Conservation (phyloP, 83 land plant species). For the Isoetes engelmannii region DNA sequence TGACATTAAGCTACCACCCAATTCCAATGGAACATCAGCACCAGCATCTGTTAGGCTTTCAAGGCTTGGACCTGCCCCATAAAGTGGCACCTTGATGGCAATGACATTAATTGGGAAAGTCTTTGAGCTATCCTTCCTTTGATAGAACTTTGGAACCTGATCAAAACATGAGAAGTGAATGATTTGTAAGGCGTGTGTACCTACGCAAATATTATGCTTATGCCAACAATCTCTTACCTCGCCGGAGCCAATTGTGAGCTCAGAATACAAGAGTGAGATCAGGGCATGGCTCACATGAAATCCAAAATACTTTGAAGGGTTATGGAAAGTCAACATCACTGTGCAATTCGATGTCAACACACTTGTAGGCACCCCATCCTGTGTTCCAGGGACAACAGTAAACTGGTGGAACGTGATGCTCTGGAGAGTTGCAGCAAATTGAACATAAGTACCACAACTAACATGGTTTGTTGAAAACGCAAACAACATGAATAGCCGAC, state of each 20-base stretch:
- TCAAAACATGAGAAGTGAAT: neutral
- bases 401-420: conserved; percentile 52
- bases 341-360: conserved; percentile 59
- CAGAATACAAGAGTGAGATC: conserved; percentile 47
- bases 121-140: conserved; percentile 48
- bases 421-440: conserved; percentile 29
- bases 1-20: conserved; percentile 50
- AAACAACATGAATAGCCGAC: conserved; percentile 56
- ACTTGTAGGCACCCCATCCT: conserved; percentile 76
- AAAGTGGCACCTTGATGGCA: conserved; percentile 66
- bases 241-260: conserved; percentile 56
- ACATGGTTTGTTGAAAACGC: conserved; percentile 16
- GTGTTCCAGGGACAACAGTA: conserved; percentile 46
- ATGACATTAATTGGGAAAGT: conserved; percentile 37
- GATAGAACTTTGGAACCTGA: conserved; percentile 65
- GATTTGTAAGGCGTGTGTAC: neutral
- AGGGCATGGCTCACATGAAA: conserved; percentile 57
- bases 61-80: conserved; percentile 62
- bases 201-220: neutral
- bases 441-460: neutral
- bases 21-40: conserved; percentile 38
- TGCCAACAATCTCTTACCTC: conserved; percentile 42
- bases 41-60: conserved; percentile 14
- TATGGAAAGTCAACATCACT: conserved; percentile 47
- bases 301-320: conserved; percentile 75